Conservation (phyloP, 768 basidiomycete species). For the Hypsizygus marmoreus region DNA sequence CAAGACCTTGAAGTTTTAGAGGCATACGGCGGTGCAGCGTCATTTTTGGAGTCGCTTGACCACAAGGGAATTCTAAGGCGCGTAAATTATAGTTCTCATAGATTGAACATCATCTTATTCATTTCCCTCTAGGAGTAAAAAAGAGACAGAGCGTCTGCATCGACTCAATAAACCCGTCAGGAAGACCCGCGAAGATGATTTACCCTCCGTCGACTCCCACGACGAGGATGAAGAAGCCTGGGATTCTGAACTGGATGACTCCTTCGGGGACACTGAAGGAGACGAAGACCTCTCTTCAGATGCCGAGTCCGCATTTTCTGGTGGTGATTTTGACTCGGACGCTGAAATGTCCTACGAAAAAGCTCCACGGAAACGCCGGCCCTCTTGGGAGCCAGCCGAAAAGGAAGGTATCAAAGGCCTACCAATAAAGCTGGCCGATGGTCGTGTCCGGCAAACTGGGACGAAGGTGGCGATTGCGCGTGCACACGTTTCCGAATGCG, state of each 20-base stretch:
- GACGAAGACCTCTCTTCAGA: conserved; percentile 33
- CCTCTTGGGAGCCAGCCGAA: conserved; percentile 47
- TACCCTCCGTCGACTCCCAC: conserved; percentile 71
- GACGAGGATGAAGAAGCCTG: conserved; percentile 59
- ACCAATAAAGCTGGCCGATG: conserved; percentile 86
- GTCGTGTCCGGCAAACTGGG: conserved; percentile 67
- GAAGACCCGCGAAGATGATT: conserved; percentile 43
- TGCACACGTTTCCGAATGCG: conserved; percentile 22
- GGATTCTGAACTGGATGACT: conserved; percentile 43
- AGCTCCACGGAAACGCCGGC: conserved; percentile 51
- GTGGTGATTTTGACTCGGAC: conserved; percentile 50
- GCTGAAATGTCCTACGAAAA: conserved; percentile 77
- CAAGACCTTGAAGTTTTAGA: conserved; percentile 68
- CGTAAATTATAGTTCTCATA: conserved; percentile 20
- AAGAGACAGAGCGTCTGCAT: conserved; percentile 74
- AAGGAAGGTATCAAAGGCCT: conserved; percentile 60
- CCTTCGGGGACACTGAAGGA: conserved; percentile 26
- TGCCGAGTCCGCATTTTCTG: conserved; percentile 21
- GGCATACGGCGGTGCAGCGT: conserved; percentile 60
- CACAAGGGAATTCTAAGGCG: conserved; percentile 80
- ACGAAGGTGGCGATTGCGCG: conserved; percentile 25
- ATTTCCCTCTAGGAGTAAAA: conserved; percentile 67
- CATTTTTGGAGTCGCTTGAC: conserved; percentile 76
- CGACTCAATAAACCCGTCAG: conserved; percentile 61
- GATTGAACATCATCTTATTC: neutral